Evolutionary conservation across 2,329 filamentous ascomycete species (phyloP).

Genomic region (Cladosporium sp.): DNA sequence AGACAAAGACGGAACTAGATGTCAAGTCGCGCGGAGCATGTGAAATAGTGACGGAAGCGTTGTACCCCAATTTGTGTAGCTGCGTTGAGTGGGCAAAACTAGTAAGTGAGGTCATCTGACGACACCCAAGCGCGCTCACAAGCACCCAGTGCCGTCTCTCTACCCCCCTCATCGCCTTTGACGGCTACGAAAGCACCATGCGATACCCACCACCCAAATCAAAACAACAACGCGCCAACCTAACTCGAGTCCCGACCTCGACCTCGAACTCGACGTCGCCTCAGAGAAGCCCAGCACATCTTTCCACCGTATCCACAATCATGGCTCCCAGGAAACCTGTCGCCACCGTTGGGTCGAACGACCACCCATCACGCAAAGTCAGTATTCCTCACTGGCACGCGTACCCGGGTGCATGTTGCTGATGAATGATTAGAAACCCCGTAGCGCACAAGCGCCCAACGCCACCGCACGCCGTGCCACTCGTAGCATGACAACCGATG

Average conservation of each 20-base stretch:
- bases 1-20: not conserved
- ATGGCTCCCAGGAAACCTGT: not conserved
- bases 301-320: not conserved
- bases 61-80: no score
- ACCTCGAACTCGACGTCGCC: not conserved
- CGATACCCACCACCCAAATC: not conserved
- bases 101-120: no score
- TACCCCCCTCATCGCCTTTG: no score
- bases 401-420: not conserved
- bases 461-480: not conserved
- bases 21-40: no score
- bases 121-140: no score
- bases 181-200: no score
- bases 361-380: not conserved
- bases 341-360: not conserved
- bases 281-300: not conserved
- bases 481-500: not conserved
- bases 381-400: not conserved
- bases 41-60: no score
- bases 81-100: no score
- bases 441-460: no score
- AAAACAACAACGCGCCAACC: not conserved
- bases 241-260: not conserved
- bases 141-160: no score
- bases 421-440: not conserved